phyloP scores from a whole-genome alignment of 352 stramenopile species.

The Phytophthora cactorum region DNA sequence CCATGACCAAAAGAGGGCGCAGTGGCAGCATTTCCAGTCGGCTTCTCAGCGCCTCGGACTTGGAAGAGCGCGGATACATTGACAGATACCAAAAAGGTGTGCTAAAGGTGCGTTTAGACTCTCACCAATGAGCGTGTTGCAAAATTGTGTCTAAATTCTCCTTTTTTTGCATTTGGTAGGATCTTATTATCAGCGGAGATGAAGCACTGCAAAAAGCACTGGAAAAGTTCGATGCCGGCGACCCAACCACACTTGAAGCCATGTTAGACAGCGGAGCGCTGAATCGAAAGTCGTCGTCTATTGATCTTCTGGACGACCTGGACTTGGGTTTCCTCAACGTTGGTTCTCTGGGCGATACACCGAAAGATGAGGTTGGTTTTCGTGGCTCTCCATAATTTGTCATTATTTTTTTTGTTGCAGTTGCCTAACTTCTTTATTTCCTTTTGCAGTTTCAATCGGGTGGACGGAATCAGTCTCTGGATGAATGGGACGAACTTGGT shows the following conservation, averaged over 20 bases:
- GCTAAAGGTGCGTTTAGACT: conserved; percentile 64
- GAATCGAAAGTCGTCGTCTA: conserved; percentile 82
- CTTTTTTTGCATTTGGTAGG: conserved; percentile 38
- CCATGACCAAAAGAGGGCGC: conserved; percentile 85
- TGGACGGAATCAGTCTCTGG: conserved; percentile 72
- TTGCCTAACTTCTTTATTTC: conserved; percentile 4
- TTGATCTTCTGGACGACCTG: conserved; percentile 86
- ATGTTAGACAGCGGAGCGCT: conserved; percentile 84
- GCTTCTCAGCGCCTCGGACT: conserved; percentile 86
- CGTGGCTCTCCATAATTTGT: conserved; percentile 5
- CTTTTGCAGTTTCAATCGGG: conserved; percentile 58
- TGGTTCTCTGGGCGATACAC: conserved; percentile 81
- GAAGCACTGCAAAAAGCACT: conserved; percentile 89
- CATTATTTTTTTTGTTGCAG: background rate
- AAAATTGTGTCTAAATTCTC: conserved; percentile 2
- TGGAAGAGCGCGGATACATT: conserved; percentile 92
- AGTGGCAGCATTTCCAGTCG: conserved; percentile 88
- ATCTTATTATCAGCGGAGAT: conserved; percentile 93
- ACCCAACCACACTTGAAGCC: conserved; percentile 84
- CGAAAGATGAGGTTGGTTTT: conserved; percentile 73
- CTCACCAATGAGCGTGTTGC: background rate
- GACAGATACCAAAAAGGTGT: conserved; percentile 92
- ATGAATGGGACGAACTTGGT: conserved; percentile 89
- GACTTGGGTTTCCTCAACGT: conserved; percentile 91
- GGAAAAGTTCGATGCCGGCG: conserved; percentile 89